Base-by-base conservation (phyloP, 2,329 filamentous ascomycete species). In the Apiospora phragmitis region DNA sequence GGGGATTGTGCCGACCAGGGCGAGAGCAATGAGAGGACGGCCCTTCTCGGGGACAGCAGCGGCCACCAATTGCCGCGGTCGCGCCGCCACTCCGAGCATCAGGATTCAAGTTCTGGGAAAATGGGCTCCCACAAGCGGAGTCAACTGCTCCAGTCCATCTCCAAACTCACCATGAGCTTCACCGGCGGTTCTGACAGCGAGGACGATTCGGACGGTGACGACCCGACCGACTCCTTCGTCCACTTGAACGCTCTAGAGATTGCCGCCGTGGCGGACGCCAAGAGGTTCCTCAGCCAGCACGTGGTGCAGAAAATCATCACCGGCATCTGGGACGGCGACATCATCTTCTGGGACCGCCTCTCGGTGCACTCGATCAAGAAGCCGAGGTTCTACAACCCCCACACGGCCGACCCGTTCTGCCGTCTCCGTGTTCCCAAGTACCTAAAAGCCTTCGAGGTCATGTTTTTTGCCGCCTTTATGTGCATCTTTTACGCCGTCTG, bases 401-500 rank as follows among this genome's bases (percentile, higher is more conserved):
- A 83, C 72, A 86, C 84, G 42, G 84, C 87, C 32, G 90, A 93
- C 76, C 89, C 89, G 1, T 92, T 91, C 79, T 91, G 89, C 70
- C 86, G 92, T n/a, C 82, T 94, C 32, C 85, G 91, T 51, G 92
- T 94, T 1, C 92, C 92, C 3, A 85, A 90, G 68, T 94, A 94
- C 77, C 86, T 92, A 67, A 93, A 94, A 78, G 85, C 88, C 0
- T 93, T 93, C 76, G 91, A 94, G 78, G 90, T 92, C 6, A 77
- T 89, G 5, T 94, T 94, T 81, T 93, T 94, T 78, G 83, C 88
- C 29, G 85, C 86, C 0, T 93, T 94, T 76, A 83, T 98, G 51
- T 86, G 88, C 35, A 84, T 98, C 7, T 98, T 97, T 81, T 98
- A 97, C 77, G 87, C 90, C n/a, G 94, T 97, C 0, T 86, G 97